A percentile compares a stretch with the other conserved stretches of the same genome.
phyloP scores from a whole-genome alignment of 2,329 filamentous ascomycete species.

The Domatiomyces catenatus region DNA sequence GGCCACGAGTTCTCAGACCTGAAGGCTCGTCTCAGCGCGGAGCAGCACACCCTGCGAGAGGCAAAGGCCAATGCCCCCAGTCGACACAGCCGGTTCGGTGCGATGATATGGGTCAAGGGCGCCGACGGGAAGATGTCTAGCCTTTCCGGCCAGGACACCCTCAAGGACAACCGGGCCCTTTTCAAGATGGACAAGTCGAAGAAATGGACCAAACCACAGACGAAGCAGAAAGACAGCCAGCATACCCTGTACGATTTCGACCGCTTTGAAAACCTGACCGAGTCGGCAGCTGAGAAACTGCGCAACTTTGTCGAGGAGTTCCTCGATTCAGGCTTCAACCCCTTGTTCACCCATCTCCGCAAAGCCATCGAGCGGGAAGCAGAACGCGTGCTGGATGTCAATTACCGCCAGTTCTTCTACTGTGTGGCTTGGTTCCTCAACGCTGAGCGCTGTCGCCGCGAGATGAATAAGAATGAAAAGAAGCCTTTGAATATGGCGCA shows the following conservation, averaged over 20 bases:
- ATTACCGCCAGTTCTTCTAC: conserved; percentile 80
- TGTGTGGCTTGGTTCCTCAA: conserved; percentile 83
- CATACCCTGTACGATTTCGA: conserved; percentile 57
- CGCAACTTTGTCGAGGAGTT: conserved; percentile 81
- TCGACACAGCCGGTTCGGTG: conserved; percentile 84
- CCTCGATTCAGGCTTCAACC: conserved; percentile 88
- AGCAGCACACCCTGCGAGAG: conserved; percentile 64
- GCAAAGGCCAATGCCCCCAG: conserved; percentile 67
- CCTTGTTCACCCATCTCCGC: conserved; percentile 67
- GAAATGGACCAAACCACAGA: conserved; percentile 69
- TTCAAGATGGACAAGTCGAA: conserved; percentile 85
- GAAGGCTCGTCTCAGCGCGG: conserved; percentile 58
- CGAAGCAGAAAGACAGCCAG: conserved; percentile 45
- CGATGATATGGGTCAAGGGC: conserved; percentile 91
- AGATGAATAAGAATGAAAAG: conserved; percentile 38
- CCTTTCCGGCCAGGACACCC: conserved; percentile 72
- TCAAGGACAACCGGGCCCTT: conserved; percentile 58
- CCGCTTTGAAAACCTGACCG: conserved; percentile 52
- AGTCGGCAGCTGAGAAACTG: conserved; percentile 59
- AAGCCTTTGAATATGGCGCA: conserved; percentile 32
- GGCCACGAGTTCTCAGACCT: conserved; percentile 59
- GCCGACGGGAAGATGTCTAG: conserved; percentile 72
- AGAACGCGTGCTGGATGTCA: conserved; percentile 60
- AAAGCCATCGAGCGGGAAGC: conserved; percentile 84
- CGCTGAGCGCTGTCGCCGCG: conserved; percentile 61